phyloP scores from a whole-genome alignment of 2,329 filamentous ascomycete species.

The Orbilia oligospora region DNA sequence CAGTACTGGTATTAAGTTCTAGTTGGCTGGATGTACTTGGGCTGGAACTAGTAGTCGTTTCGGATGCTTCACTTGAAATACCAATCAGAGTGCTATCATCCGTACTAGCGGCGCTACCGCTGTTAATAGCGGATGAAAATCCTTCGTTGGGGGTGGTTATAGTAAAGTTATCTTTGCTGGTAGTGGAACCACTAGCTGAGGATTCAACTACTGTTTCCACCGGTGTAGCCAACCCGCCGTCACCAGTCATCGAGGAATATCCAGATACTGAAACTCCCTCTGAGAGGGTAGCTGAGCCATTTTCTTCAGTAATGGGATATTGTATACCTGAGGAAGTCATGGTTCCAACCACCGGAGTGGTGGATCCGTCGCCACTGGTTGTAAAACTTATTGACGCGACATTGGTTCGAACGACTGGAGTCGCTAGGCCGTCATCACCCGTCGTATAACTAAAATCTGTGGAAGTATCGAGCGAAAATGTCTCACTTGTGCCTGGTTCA shows the following conservation, averaged over 20 bases:
- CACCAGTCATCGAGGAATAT: not conserved
- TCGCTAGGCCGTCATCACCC: slow-evolving; percentile 7
- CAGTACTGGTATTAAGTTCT: too few relatives aligned
- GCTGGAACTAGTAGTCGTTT: not conserved
- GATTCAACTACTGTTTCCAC: not conserved
- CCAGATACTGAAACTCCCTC: not conserved
- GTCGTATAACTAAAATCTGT: not conserved
- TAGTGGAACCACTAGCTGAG: not conserved
- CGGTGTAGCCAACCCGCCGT: not conserved
- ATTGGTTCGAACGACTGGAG: not conserved
- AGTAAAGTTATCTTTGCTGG: not conserved
- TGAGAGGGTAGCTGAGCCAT: not conserved
- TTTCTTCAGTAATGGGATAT: not conserved
- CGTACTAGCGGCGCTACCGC: not conserved
- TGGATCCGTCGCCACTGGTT: not conserved
- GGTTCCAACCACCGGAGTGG: not conserved
- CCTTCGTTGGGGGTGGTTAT: not conserved
- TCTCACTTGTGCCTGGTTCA: too few relatives aligned
- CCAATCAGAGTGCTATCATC: not conserved
- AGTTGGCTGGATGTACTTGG: not conserved
- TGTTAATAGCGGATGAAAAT: not conserved
- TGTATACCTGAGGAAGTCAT: not conserved
- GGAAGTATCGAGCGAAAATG: not conserved
- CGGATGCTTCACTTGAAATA: not conserved
- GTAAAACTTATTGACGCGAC: not conserved